phyloP scores from a whole-genome alignment of 768 basidiomycete species.

The Cystobasidium tubakii region DNA sequence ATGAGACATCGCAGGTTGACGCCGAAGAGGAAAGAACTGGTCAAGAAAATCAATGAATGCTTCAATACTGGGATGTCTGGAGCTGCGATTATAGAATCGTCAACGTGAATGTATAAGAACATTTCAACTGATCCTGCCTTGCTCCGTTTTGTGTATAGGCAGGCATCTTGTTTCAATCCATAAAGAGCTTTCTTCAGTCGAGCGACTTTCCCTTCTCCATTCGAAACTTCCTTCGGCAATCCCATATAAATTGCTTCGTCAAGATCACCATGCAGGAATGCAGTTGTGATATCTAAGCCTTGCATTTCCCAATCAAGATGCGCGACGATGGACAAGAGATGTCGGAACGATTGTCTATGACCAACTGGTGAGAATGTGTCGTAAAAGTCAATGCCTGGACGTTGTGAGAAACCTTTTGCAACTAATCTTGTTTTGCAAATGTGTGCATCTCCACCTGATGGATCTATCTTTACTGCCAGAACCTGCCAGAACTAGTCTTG shows the following conservation, averaged over 20 bases:
- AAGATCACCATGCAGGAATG: conserved; percentile 5
- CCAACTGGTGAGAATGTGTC: neutral
- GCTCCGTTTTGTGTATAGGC: too few species aligned
- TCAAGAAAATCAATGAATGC: too few species aligned
- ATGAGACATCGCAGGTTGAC: too few species aligned
- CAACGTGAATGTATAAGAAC: too few species aligned
- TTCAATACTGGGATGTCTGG: too few species aligned
- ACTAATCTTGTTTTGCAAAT: too few species aligned
- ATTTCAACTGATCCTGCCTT: too few species aligned
- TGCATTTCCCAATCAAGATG: neutral
- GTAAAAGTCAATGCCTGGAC: conserved; percentile 15
- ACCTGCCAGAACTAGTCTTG: too few species aligned
- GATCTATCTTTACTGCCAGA: too few species aligned
- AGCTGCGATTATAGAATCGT: too few species aligned
- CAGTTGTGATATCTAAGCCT: conserved; percentile 11
- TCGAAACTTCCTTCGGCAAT: neutral
- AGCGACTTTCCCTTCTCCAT: neutral
- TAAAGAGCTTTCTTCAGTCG: conserved; percentile 4
- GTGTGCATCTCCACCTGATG: too few species aligned
- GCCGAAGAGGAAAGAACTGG: too few species aligned
- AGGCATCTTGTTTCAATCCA: conserved; percentile 25
- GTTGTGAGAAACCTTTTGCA: conserved; percentile 15
- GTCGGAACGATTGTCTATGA: neutral
- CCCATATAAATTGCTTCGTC: conserved; percentile 2
- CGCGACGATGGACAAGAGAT: neutral